Base-by-base conservation (phyloP, 2,329 filamentous ascomycete genomes). In the Claviceps maximensis region DNA sequence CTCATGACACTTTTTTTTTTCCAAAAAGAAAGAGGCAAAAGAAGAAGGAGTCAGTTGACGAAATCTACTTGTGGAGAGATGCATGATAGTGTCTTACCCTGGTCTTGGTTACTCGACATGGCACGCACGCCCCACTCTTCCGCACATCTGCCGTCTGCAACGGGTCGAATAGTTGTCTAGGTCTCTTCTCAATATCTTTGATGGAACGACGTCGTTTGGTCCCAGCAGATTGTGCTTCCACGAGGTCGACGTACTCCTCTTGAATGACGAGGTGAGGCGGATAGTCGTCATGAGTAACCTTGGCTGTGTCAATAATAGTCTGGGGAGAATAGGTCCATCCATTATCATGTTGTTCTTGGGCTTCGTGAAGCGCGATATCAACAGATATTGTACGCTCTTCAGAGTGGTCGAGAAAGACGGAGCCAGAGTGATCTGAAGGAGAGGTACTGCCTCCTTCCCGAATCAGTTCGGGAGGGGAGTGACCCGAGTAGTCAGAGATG, bases 141-240 rank as follows among this genome's bases (percentile, higher is more conserved):
- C 75, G 73, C 52, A 77, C 73, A 52, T 70, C 68, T 51, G 72
- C 73, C 45, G 75, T 76, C 62, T 75, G 69, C 55, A 71, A 66
- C 44, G 66, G 69, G 57, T 71, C 65, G 53, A 61, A 61, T 27
- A 71, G 62, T 52, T 70, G 67, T 49, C 68, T 62, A 51, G 61
- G 63, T 55, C 66, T 68, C 60, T 63, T 70, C 40, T 70, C 67
- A 45, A 63, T 54, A 41, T 59, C 59, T 51, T 63, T 61, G 49
- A 60, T 62, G 55, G 67, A 65, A 48, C 66, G 63, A 57, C 68
- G 67, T 54, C 68, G 65, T 58, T 70, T 70, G 54, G 67, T 58
- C 49, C 65, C 63, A 51, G 62, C 59, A 42, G 56, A 56, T 29
- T 58, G 59, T 50, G 62, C 56, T 49, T 58, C 52, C 33, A 56